Evolutionary conservation across 495 filamentous ascomycete genomes (phyloP), one percentile per base, ranked within the genome.

Genomic region (Gamarada debralockiae): DNA sequence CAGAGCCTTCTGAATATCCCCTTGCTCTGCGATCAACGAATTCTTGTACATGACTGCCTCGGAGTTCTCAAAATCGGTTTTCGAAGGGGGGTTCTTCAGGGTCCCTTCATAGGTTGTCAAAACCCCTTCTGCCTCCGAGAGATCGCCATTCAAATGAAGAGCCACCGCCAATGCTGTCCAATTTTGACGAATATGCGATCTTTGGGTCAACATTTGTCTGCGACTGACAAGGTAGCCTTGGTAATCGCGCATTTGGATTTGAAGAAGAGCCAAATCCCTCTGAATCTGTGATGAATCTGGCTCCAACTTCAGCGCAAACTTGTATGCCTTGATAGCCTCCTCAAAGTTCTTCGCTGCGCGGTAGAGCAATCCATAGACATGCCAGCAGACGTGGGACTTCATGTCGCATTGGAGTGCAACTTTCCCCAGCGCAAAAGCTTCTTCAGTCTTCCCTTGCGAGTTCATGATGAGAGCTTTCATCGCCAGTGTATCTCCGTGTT

Each of bases 361-460:
- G 68, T 92, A 97, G 34, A 99, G 78, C 53, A 99, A 72, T n/a
- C 93, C 93, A 63, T 97, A 97, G 33, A 99, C 95, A 69, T 99
- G 93, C 93, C 93, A 99, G 73, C 92, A 97, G 59, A 97, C 90
- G 69, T 97, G 95, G 56, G 91, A 96, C 71, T 92, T 96, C 91
- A 97, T 97, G 62, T 97, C 91, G 56, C 91, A 87, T 43, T 82
- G 87, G 39, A 99, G 75, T 41, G 93, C 93, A 50, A 87, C 79
- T 73, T 96, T 97, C 56, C 87, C 92, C 48, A 99, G 77, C 25
- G 80, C 81, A 66, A 97, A 97, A 0, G 93, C 93, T 73, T 99
- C 93, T 40, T 96, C 87, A 17, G 83, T 79, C 71, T 95, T 89
- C 52, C 91, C 90, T 65, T 88, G 82, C 36, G 85, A 83, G 67